phyloP scores from a whole-genome alignment of 805 yeast species.

The Diddensiella santjacobensis region DNA sequence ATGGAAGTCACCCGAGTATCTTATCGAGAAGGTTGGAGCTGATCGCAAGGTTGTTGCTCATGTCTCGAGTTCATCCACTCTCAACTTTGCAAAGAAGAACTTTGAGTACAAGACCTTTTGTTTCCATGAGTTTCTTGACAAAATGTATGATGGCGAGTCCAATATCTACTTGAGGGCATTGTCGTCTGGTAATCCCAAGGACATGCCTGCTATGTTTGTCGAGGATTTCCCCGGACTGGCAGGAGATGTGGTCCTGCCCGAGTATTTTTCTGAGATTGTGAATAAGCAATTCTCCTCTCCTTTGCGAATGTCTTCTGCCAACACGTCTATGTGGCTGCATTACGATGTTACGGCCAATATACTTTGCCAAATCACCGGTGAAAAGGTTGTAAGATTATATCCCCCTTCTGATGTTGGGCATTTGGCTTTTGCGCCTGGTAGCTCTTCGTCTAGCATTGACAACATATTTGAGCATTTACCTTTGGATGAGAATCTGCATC shows the following conservation, averaged over 20 bases:
- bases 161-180: conserved; percentile 31
- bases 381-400: conserved; percentile 33
- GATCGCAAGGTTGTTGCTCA: conserved; percentile 31
- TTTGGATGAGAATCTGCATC: conserved; percentile 19
- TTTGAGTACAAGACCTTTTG: conserved; percentile 29
- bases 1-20: conserved; percentile 33
- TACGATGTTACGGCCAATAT: conserved; percentile 38
- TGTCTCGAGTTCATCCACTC: conserved; percentile 20
- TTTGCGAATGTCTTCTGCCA: conserved; percentile 33
- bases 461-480: conserved; percentile 30
- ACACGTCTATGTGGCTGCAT: conserved; percentile 36
- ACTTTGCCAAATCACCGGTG: conserved; percentile 35
- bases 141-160: conserved; percentile 17
- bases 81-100: conserved; percentile 35
- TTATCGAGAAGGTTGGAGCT: conserved; percentile 28
- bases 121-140: conserved; percentile 30
- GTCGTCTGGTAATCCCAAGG: conserved; percentile 29
- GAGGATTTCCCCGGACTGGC: conserved; percentile 33
- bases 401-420: conserved; percentile 34
- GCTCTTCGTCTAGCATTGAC: conserved; percentile 33
- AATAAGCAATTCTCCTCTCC: conserved; percentile 33
- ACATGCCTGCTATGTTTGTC: conserved; percentile 29
- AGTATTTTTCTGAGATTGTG: conserved; percentile 19
- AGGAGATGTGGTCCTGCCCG: conserved; percentile 33
- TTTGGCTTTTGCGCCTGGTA: conserved; percentile 32